Base-by-base conservation (phyloP, 2,329 filamentous ascomycete species). In the Pseudogymnoascus sp. region DNA sequence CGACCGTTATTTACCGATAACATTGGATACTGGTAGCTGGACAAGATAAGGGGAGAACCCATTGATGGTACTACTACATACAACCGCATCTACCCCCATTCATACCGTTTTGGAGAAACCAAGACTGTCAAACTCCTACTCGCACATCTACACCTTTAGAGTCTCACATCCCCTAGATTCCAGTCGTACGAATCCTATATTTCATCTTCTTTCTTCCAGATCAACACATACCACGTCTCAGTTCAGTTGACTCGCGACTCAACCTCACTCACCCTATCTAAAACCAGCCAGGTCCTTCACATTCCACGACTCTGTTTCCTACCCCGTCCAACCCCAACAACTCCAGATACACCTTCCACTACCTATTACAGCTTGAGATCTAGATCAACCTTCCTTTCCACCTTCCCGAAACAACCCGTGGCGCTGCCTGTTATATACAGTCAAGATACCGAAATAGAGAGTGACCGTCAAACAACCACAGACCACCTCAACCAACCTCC, bases 1-100 rank as follows among this genome's bases (percentile, higher is more conserved):
- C 18, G 47, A 32, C 47, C 47, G 47, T 54, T 54, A 54, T 54
- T 54, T 54, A 32, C 47, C 47, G 47, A 54, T 32, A 54, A 54
- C 47, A 54, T 28, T 22, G 18, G n/a, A 39, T 18, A 22, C 8
- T 50, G 12, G 41, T 25, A 20, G 25, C 9, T 43, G 3, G 20
- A 25, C 39, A 25, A 32, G 47, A 54, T 54, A 54, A 54, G 43
- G 43, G 43, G 43, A 54, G 25, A 32, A 3, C 7, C 43, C 43
- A 54, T 54, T 18, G 43, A 54, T 54, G 25, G 43, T 54, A 30
- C 43, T 54, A 30, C 43, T 54, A 54, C 43, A 54, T 54, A 30
- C 43, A 11, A 32, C 34, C 34, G 18, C 38, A 41, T 41, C 38
- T 54, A 54, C n/a, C 47, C 47, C 28, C 28, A 54, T 54, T 18